Conservation (phyloP, 2,329 filamentous ascomycete genomes). For the Aspergillus sp. region DNA sequence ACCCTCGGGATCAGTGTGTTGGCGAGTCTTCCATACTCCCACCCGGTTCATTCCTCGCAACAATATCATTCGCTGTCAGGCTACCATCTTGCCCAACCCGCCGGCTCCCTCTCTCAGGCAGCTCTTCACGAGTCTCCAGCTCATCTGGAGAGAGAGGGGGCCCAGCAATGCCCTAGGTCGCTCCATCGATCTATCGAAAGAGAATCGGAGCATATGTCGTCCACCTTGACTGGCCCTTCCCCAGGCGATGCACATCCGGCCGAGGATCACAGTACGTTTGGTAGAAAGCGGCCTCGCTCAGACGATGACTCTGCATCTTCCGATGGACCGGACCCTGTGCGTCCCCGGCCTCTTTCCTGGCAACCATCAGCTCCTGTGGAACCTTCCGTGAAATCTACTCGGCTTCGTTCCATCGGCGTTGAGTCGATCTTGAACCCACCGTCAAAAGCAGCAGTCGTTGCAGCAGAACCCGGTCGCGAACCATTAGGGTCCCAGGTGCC, state of each 20-base stretch:
- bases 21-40: slow-evolving; percentile 35
- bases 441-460: slow-evolving; percentile 26
- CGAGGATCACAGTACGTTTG: slow-evolving; percentile 25
- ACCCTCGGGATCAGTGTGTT: slow-evolving; percentile 42
- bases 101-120: slow-evolving; percentile 42
- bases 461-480: slow-evolving; percentile 27
- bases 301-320: slow-evolving; percentile 20
- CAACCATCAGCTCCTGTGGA: slow-evolving; percentile 40
- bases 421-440: slow-evolving; percentile 45
- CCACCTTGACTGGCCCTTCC: slow-evolving; percentile 32
- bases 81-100: slow-evolving; percentile 25
- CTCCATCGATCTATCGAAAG: slow-evolving; percentile 29
- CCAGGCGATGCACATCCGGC: slow-evolving; percentile 30
- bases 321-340: slow-evolving; percentile 29
- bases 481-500: slow-evolving; percentile 24
- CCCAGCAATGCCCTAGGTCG: slow-evolving; percentile 41
- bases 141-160: slow-evolving; percentile 42
- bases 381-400: slow-evolving; percentile 33
- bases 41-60: slow-evolving; percentile 34
- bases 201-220: slow-evolving; percentile 44
- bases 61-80: slow-evolving; percentile 35
- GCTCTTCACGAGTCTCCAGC: slow-evolving; percentile 34
- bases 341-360: slow-evolving; percentile 38
- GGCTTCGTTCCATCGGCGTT: slow-evolving; percentile 43
- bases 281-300: slow-evolving; percentile 27